Base-by-base conservation (phyloP, 805 yeast genomes). In the Cephaloascus albidus region DNA sequence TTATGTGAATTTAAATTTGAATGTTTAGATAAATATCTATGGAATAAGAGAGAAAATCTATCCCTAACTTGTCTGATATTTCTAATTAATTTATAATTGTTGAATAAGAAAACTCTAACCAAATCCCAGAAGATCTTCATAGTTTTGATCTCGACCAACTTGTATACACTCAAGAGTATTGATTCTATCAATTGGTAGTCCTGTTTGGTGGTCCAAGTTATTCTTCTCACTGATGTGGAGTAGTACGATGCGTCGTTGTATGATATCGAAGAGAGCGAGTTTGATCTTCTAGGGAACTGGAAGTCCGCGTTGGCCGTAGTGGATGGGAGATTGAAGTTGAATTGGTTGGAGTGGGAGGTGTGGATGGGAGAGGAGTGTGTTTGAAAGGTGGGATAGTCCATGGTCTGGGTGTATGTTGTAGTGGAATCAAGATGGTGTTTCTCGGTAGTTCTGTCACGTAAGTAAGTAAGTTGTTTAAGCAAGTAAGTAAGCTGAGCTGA, bases 91-190 rank as follows among this genome's bases (percentile, higher is more conserved):
- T 31, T 31, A 15, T 31, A 31, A n/a, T 31, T 31, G 16, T 31
- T 31, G 18, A 10, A 31, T 15, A 31, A 31, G 16, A 31, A 31
- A 6, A 8, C 6, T 15, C 14, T 31, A 15, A 31, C 14, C 17
- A 31, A 16, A 16, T 31, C 33, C 33, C 33, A 31, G 33, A 31
- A 31, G 6, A 31, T n/a, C 33, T 31, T 31, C 33, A 31, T 31
- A 8, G 33, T n/a, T 15, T 31, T 31, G 33, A 31, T 16, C 6
- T 31, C 33, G 16, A 31, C 14, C 16, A 31, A n/a, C 33, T 31
- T 31, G 33, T 31, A 31, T 8, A 8, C 6, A 15, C 14, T 31
- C 17, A 31, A 5, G 16, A 31, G 16, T 8, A 31, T 31, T 8
- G 33, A 31, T 16, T 31, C 33, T 8, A 31, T 31, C 17, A 31